phyloP scores from a whole-genome alignment of 495 filamentous ascomycete genomes.

The Penicillium riverlandense region DNA sequence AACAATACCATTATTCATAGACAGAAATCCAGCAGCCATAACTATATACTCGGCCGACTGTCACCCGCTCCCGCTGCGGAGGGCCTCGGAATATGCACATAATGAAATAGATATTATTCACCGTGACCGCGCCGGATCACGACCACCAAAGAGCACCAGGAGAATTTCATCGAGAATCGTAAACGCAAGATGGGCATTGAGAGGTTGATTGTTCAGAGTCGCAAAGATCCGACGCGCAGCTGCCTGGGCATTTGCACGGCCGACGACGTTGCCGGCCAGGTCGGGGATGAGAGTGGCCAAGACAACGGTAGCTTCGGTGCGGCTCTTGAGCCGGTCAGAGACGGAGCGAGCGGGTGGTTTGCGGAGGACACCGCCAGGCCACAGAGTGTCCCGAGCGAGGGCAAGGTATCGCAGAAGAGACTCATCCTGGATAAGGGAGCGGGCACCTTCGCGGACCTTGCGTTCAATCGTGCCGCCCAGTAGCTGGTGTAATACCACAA shows the following conservation, averaged over 20 bases:
- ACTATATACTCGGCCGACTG: too few relatives aligned
- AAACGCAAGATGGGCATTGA: slow-evolving; percentile 71
- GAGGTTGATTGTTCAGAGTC: slow-evolving; percentile 64
- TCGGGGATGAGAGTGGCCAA: slow-evolving; percentile 77
- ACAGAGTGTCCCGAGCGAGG: slow-evolving; percentile 65
- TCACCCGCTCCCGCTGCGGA: too few relatives aligned
- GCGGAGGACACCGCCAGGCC: slow-evolving; percentile 61
- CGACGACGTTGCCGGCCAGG: slow-evolving; percentile 76
- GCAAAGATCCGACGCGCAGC: slow-evolving; percentile 75
- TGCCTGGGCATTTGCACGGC: slow-evolving; percentile 74
- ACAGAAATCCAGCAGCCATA: too few relatives aligned
- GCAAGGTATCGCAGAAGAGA: slow-evolving; percentile 67
- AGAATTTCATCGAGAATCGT: slow-evolving; percentile 75
- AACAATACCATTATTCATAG: too few relatives aligned
- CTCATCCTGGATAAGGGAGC: slow-evolving; percentile 65
- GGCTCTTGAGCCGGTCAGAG: slow-evolving; percentile 61
- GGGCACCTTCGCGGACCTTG: slow-evolving; percentile 77
- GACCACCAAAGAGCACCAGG: slow-evolving; percentile 59
- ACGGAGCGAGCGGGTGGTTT: slow-evolving; percentile 44
- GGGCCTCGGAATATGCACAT: too few relatives aligned
- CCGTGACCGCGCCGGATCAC: slow-evolving; percentile 12
- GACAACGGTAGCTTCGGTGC: slow-evolving; percentile 66
- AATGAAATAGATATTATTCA: neutral
- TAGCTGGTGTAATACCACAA: slow-evolving; percentile 67
- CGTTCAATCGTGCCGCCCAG: slow-evolving; percentile 86